Base-by-base conservation (phyloP, 2,329 filamentous ascomycete genomes). In the Aureobasidium lini region DNA sequence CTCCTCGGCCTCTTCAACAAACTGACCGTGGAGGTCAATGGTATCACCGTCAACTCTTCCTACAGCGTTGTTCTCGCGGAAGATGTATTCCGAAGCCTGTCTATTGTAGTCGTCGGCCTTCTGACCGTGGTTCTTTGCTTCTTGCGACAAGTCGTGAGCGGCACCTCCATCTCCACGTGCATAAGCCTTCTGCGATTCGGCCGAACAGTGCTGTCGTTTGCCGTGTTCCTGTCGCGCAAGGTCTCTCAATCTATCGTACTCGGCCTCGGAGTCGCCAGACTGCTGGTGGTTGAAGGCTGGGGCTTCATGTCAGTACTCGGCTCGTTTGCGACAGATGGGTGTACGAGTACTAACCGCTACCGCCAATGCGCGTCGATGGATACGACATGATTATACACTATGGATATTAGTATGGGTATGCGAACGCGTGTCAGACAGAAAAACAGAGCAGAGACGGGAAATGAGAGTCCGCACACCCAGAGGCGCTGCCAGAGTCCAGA, bases 11-110 rank as follows among this genome's bases (percentile, higher is more conserved):
- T 97, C 94, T 71, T 96, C 90, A 61, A 96, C 92, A 68, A 88
- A 96, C 70, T 95, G 88, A 2, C 94, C 94, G 73, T 99, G 94
- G 49, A 99, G 80, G 75, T 99, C 94, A 67, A 99, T 92, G 8
- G 88, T 90, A 74, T 97, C 93, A 42, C 79, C 79, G 15, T 84
- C 81, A 9, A 95, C 87, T 62, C 87, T 84, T 16, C 84, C 89
- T 2, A 79, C 73, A 18, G 89, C 86, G 71, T 97, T 97, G 78
- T 96, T 96, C 76, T 93, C 90, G 42, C 91, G 87, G 78, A 99
- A 96, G 71, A 97, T 97, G 74, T 84, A 95, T 61, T 96, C 89
- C 61, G 89, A 90, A 1, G 94, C 94, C 73, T 96, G 90, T 64
- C 83, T 85, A 79, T 96, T 96, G 77, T 91, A 95, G 62, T 87